These are phyloP conservation scores for Castanopsis chinensis DNA, from an alignment of 306 rosid genomes.

Conservation along the genomic window DNA sequence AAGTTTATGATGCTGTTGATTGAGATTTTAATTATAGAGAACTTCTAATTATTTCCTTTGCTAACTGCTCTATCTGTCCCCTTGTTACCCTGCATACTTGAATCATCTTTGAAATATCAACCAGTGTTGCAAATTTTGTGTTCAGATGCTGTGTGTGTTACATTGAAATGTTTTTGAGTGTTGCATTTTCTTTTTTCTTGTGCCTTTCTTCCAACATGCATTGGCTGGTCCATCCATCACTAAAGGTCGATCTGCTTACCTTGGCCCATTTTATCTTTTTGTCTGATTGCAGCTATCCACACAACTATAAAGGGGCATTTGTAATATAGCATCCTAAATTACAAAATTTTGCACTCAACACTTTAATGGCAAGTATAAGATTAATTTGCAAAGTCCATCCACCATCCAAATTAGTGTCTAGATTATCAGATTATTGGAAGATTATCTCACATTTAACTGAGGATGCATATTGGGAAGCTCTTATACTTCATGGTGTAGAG, in stretches of 20 bases:
- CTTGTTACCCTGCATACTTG: neutral
- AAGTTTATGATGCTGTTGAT: constrained; percentile 38
- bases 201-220: neutral
- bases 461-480: no score
- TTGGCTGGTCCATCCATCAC: neutral
- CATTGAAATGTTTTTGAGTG: neutral
- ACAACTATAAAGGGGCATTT: no score
- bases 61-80: constrained; percentile 10
- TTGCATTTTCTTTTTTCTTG: neutral
- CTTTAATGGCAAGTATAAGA: no score
- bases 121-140: neutral
- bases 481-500: no score
- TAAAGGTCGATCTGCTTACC: neutral
- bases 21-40: neutral
- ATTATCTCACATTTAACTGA: no score
- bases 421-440: no score
- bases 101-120: neutral
- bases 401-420: no score
- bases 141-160: neutral
- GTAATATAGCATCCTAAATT: no score
- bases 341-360: no score
- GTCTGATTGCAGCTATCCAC: no score
- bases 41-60: constrained; percentile 6
- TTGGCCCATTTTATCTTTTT: neutral
- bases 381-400: no score